Base-by-base conservation (phyloP, 805 yeast species). In the Sugiyamaella lignohabitans region DNA sequence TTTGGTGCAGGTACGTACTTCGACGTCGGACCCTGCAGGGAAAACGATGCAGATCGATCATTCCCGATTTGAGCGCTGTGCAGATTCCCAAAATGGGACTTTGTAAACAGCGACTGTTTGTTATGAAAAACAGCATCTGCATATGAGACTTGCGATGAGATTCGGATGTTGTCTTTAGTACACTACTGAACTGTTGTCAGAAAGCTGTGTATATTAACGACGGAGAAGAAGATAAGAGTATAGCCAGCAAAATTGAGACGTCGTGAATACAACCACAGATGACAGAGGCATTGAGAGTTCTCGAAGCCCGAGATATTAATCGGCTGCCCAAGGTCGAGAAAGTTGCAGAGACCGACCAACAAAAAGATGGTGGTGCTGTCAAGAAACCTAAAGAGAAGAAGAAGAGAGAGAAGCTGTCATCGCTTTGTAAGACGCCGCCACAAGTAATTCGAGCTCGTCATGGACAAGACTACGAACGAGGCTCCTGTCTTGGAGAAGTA, bases 351-450 rank as follows among this genome's bases (percentile, higher is more conserved):
- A 11, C 30, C 6, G 30, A 27, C 10, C 30, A n/a, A 35, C 10
- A 5, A 35, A 18, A 27, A 8, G 43, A 40, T 18, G 36, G 16
- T n/a, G 20, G 20, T 19, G 29, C 36, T 20, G 17, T 16, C 14
- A 27, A 24, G 20, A 22, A 35, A 6, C 21, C 38, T 35, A 39
- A 38, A 14, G 36, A 40, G 30, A 40, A 53, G 64, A 86, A 84
- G 75, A 83, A 83, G 71, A 88, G 84, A 66, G 96, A 87, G 63
- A 91, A 91, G 65, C 72, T 87, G 37, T 84, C 95, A 2, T 79
- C 96, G 0, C 73, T 93, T 44, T 93, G 98, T 67, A 87, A 87
- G 66, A 93, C 98, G 1, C 98, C 98, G 2, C 98, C 98, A 30
- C 84, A 95, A 16, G 75, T 89, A 54, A 94, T 93, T 55, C 77